These are phyloP conservation scores for Hippophae rhamnoides DNA, from an alignment of 306 rosid species.

Conservation along the genomic window DNA sequence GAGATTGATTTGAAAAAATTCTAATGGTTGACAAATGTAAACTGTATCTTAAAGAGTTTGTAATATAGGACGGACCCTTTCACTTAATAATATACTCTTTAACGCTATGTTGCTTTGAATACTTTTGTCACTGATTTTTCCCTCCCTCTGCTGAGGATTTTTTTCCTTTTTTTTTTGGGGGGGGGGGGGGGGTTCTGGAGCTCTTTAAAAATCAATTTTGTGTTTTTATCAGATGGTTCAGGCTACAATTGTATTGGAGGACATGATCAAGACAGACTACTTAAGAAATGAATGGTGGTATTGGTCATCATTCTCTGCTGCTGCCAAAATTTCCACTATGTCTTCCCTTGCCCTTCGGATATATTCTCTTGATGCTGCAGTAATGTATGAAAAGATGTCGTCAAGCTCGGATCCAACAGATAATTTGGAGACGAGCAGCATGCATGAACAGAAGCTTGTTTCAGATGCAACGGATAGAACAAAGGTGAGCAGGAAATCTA, in stretches of 20 bases:
- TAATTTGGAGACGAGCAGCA: conserved; percentile 41
- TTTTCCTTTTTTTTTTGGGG: too few relatives aligned
- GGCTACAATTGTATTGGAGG: conserved; percentile 78
- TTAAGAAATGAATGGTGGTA: conserved; percentile 98
- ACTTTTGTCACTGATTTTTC: too few relatives aligned
- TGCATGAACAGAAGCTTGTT: conserved; percentile 37
- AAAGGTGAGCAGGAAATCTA: conserved; percentile 61
- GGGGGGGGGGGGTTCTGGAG: background rate
- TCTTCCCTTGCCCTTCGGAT: conserved; percentile 85
- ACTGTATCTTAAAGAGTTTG: too few relatives aligned
- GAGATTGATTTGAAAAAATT: too few relatives aligned
- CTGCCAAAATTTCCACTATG: conserved; percentile 70
- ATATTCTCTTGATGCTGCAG: conserved; percentile 87
- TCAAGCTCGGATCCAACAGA: conserved; percentile 43
- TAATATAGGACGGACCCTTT: too few relatives aligned
- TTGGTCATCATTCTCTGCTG: conserved; percentile 97
- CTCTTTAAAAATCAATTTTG: conserved; percentile 9
- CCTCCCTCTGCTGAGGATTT: too few relatives aligned
- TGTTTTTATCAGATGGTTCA: conserved; percentile 74
- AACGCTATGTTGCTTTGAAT: too few relatives aligned
- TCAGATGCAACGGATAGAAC: conserved; percentile 57
- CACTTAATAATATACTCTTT: too few relatives aligned
- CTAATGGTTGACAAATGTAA: too few relatives aligned
- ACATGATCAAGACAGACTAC: conserved; percentile 80
- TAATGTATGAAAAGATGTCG: conserved; percentile 57